These are phyloP conservation scores for Auricularia cornea DNA, from an alignment of 768 basidiomycete species.

Conservation along the genomic window DNA sequence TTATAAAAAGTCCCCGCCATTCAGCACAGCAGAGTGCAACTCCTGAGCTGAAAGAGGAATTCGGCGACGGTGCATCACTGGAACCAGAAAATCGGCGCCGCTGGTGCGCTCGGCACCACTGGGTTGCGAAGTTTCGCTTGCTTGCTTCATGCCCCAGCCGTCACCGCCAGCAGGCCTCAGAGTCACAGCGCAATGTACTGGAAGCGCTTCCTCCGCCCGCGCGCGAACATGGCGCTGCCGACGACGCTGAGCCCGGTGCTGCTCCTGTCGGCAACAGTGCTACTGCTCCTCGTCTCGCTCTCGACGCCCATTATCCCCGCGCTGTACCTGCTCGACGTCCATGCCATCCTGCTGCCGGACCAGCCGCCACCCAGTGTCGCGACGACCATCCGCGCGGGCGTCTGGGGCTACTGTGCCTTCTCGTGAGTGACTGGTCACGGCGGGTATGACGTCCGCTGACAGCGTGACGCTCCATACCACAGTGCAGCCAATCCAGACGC, in stretches of 20 bases:
- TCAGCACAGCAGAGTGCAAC: no score
- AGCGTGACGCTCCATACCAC: not conserved
- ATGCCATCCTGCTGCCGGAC: conserved; percentile 18
- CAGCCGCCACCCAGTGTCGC: conserved; percentile 42
- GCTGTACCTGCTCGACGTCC: conserved; percentile 50
- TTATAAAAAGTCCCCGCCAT: no score
- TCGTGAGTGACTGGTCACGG: conserved; percentile 19
- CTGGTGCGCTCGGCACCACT: no score
- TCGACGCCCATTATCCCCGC: conserved; percentile 67
- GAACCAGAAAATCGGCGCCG: no score
- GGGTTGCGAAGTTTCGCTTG: no score
- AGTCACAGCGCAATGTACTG: not conserved
- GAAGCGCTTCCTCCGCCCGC: not conserved
- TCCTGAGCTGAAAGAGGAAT: no score
- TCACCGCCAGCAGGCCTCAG: no score
- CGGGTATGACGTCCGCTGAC: not conserved
- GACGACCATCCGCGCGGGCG: conserved; percentile 61
- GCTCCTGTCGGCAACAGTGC: conserved; percentile 55
- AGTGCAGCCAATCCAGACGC: conserved; percentile 28
- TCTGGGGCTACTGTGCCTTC: conserved; percentile 78
- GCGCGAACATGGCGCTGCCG: not conserved
- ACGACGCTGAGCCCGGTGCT: conserved; percentile 32
- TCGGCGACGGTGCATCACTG: no score
- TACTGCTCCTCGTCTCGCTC: conserved; percentile 67
- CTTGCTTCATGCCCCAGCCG: no score